Evolutionary conservation across 2,329 filamentous ascomycete species (phyloP).

Genomic region (Ceratocystis cacaofunesta): DNA sequence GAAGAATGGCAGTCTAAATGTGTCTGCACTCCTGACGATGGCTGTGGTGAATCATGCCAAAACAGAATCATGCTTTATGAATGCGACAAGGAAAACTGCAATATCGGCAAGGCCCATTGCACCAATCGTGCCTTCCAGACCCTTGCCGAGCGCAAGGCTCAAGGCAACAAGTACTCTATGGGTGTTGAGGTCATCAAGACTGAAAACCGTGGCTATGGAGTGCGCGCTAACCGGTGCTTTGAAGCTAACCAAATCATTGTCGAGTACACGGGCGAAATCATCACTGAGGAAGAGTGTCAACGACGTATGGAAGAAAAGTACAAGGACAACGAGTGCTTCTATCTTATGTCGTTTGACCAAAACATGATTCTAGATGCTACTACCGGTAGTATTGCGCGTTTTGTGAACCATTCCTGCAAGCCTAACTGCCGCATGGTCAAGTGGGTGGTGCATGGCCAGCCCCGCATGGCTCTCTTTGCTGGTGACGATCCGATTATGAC

Average conservation of each 20-base stretch:
- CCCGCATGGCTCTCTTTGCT: conserved; percentile 91
- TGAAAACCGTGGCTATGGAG: conserved; percentile 71
- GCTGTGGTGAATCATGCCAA: conserved; percentile 79
- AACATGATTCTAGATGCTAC: conserved; percentile 98
- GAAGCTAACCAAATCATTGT: conserved; percentile 88
- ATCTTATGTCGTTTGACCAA: conserved; percentile 96
- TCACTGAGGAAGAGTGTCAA: conserved; percentile 87
- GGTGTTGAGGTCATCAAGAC: conserved; percentile 95
- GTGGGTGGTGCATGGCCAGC: conserved; percentile 86
- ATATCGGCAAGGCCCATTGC: conserved; percentile 56
- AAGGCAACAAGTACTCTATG: conserved; percentile 73
- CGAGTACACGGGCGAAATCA: conserved; percentile 95
- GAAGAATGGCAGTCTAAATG: conserved; percentile 58
- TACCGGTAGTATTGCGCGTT: conserved; percentile 86
- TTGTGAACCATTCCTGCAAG: conserved; percentile 94
- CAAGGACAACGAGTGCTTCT: conserved; percentile 94
- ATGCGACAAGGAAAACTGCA: conserved; percentile 83
- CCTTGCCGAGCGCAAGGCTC: conserved; percentile 57
- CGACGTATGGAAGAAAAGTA: conserved; percentile 85
- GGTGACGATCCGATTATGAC: conserved; percentile 82
- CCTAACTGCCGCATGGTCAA: conserved; percentile 98
- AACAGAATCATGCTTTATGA: conserved; percentile 97
- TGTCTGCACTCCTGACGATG: conserved; percentile 60
- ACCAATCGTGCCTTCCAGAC: conserved; percentile 78
- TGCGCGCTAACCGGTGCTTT: conserved; percentile 80